A percentile compares a stretch with the other conserved stretches of the same genome.
Conservation (phyloP, 148 eudicot genomes). For the Arbutus unedo region DNA sequence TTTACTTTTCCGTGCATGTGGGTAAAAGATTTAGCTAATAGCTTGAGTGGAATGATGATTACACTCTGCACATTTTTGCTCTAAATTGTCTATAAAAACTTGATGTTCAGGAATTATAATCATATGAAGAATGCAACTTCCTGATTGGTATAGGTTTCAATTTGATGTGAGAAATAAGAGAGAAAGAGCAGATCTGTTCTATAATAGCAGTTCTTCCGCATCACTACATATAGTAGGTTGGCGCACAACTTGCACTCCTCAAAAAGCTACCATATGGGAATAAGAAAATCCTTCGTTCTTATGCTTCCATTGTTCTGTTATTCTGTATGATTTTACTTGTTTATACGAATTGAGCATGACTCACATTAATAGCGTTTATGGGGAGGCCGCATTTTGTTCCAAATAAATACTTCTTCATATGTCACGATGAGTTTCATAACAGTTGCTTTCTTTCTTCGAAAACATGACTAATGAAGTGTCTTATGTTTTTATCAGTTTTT, state of each 20-base stretch:
- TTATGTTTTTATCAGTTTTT: background rate
- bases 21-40: background rate
- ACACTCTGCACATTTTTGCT: background rate
- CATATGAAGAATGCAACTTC: background rate
- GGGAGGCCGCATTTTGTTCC: background rate
- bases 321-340: background rate
- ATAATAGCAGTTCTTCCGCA: background rate
- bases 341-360: background rate
- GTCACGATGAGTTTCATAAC: background rate
- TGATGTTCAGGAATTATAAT: background rate
- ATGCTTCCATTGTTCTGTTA: background rate
- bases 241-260: background rate
- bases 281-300: background rate
- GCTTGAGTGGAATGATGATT: background rate
- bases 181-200: background rate
- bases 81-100: background rate
- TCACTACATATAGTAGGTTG: background rate
- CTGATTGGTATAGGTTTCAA: background rate
- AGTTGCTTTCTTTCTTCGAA: background rate
- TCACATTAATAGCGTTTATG: background rate
- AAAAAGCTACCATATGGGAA: background rate
- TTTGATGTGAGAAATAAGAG: background rate
- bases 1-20: background rate
- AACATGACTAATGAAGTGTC: background rate
- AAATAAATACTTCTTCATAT: background rate